Evolutionary conservation across 164 flowering plant genomes (phyloP), one percentile per base, ranked within the genome.

Genomic region (Buxus sempervirens): DNA sequence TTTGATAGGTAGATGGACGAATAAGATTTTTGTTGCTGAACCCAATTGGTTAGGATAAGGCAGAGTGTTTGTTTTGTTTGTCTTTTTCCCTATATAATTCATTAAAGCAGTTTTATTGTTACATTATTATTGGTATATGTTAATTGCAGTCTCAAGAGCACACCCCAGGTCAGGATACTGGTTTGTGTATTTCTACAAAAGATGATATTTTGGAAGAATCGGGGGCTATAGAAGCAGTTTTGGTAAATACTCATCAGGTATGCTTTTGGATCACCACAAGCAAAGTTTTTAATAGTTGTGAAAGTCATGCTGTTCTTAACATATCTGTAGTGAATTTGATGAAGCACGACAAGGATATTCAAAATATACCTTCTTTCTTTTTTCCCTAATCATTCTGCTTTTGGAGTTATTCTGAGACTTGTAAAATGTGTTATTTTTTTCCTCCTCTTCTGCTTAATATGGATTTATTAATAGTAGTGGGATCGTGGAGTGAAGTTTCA

Each of bases 161-260:
- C 65, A 65, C 67, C 10, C 56, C 79, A 10, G 84, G 82, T 24
- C 86, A 75, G 70, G 89, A 82, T n/a, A 84, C 72, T 71, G 83
- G 78, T 53, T 81, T 86, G 62, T 73, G 91, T 63, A 78, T 85
- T 65, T 69, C 84, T n/a, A 70, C 84, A 0, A 80, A 80, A 71
- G 90, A 78, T 36, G 71, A 65, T 49, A 54, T 73, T 57, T 68
- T 74, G 45, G 88, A 80, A 66, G 85, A 83, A 23, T 78, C 90
- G 36, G 82, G 80, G 45, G 78, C 86, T 45, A 79, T 84, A 5
- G 87, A 84, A 66, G 77, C 85, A 13, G 88, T 85, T 72, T 68
- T 95, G 73, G 91, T 89, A 58, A 91, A 90, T 70, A 88, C 97
- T 21, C 92, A 91, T 77, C 93, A 94, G 91, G 98, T 91, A 54